These are phyloP conservation scores for Cordyceps javanica DNA, from an alignment of 2,329 filamentous ascomycete species.

Conservation along the genomic window DNA sequence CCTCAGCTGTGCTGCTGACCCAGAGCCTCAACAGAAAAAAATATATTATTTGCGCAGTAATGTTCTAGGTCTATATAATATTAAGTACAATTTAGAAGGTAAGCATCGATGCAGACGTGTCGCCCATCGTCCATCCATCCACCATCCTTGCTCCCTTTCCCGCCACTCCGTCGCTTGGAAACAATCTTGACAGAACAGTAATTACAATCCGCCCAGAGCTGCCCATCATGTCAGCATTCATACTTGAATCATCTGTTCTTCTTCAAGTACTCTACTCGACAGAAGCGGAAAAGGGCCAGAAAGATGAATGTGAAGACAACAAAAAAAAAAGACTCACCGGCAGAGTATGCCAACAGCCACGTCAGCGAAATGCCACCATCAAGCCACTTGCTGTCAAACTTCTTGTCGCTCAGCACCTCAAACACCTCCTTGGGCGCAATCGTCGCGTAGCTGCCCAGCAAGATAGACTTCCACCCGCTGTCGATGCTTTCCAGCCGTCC, in stretches of 20 bases:
- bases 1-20: background rate
- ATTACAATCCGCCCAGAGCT: slow-evolving; percentile 10
- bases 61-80: slow-evolving; percentile 6
- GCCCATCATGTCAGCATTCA: background rate
- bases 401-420: slow-evolving; percentile 62
- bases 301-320: too few species aligned
- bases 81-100: background rate
- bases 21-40: background rate
- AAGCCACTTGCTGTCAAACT: slow-evolving; percentile 63
- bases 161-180: too few species aligned
- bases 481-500: slow-evolving; percentile 57
- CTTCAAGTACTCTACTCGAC: too few species aligned
- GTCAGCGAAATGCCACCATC: slow-evolving; percentile 79
- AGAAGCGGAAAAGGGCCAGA: too few species aligned
- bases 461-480: slow-evolving; percentile 79
- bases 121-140: background rate
- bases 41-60: background rate
- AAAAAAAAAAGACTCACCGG: slow-evolving; percentile 49
- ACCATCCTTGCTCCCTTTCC: background rate
- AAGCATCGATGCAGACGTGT: background rate
- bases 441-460: slow-evolving; percentile 77
- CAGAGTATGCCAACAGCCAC: slow-evolving; percentile 78
- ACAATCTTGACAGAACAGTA: too few species aligned
- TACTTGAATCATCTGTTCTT: background rate
- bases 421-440: slow-evolving; percentile 65